A percentile compares a stretch with the other conserved stretches of the same genome.
Evolutionary conservation across 768 basidiomycete genomes (phyloP).

Genomic region (Lactarius evosmus): DNA sequence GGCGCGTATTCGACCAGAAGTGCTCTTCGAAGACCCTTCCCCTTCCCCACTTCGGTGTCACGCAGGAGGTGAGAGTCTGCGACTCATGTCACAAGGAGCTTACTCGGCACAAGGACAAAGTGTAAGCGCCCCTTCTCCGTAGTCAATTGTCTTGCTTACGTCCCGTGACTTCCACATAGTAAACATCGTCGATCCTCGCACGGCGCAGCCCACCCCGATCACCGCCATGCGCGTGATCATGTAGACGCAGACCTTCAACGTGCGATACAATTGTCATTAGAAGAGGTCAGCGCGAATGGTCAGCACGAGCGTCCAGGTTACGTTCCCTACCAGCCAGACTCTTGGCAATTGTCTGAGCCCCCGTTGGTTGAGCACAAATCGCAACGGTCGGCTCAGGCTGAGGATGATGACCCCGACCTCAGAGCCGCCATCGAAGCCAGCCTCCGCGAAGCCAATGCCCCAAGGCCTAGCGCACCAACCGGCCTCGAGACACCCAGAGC

Average conservation of each 20-base stretch:
- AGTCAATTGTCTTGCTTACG: slow-evolving; percentile 28
- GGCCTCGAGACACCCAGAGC: slow-evolving; percentile 50
- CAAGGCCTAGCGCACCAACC: slow-evolving; percentile 74
- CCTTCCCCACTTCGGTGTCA: slow-evolving; percentile 90
- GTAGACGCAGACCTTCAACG: slow-evolving; percentile 88
- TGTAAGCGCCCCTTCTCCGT: slow-evolving; percentile 38
- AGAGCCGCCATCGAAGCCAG: slow-evolving; percentile 94
- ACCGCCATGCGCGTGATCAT: slow-evolving; percentile 55
- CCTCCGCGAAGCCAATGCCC: slow-evolving; percentile 77
- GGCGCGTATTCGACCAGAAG: slow-evolving; percentile 90
- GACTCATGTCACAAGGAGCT: slow-evolving; percentile 86
- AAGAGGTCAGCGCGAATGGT: slow-evolving; percentile 59
- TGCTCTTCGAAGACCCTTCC: slow-evolving; percentile 85
- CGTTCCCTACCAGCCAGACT: slow-evolving; percentile 57
- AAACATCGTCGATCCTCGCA: slow-evolving; percentile 54
- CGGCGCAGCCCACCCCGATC: slow-evolving; percentile 52
- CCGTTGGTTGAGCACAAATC: slow-evolving; percentile 49
- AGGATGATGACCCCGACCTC: slow-evolving; percentile 89
- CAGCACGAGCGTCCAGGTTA: slow-evolving; percentile 56
- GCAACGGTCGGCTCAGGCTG: slow-evolving; percentile 34
- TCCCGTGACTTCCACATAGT: slow-evolving; percentile 29
- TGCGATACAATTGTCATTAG: slow-evolving; percentile 87
- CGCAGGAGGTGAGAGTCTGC: slow-evolving; percentile 90
- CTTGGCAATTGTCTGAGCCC: slow-evolving; percentile 65
- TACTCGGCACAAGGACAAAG: slow-evolving; percentile 57